Percentiles rank a stretch among this genome's conserved stretches.
Conservation (phyloP, 768 basidiomycete species). For the Cystobasidium ongulense region DNA sequence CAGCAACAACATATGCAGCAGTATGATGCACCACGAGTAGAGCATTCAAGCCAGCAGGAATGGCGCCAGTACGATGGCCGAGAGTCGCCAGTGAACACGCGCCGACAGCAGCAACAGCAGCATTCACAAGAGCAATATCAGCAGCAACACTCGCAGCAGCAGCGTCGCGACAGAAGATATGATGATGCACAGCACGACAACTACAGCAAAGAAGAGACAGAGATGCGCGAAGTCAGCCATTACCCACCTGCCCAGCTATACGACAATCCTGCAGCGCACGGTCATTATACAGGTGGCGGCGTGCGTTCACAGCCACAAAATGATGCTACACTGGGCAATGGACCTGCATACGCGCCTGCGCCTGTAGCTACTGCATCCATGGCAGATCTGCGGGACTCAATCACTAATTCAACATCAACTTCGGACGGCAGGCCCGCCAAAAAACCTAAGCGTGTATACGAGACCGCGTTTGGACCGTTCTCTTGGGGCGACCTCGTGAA, state of each 20-base stretch:
- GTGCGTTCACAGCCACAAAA: background rate
- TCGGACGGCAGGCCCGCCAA: background rate
- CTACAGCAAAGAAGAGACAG: background rate
- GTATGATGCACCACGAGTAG: background rate
- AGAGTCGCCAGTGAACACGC: background rate
- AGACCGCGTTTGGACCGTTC: constrained; percentile 23
- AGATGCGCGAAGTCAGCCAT: background rate
- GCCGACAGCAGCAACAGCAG: background rate
- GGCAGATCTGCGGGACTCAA: background rate
- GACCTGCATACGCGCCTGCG: background rate
- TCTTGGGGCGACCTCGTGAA: constrained; percentile 18
- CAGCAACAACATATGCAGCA: background rate
- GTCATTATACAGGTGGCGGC: background rate
- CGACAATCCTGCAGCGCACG: background rate
- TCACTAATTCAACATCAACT: background rate
- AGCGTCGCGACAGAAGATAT: background rate
- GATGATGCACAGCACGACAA: background rate
- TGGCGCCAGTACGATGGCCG: background rate
- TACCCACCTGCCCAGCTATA: background rate
- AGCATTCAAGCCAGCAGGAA: background rate
- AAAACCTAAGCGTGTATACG: constrained; percentile 1
- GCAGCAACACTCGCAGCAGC: background rate
- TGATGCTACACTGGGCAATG: background rate
- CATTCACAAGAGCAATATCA: background rate
- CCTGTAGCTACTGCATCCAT: constrained; percentile 2